A percentile compares a stretch with the other conserved stretches of the same genome.
Evolutionary conservation across 306 rosid genomes (phyloP).

Genomic region (Rosa rugosa): DNA sequence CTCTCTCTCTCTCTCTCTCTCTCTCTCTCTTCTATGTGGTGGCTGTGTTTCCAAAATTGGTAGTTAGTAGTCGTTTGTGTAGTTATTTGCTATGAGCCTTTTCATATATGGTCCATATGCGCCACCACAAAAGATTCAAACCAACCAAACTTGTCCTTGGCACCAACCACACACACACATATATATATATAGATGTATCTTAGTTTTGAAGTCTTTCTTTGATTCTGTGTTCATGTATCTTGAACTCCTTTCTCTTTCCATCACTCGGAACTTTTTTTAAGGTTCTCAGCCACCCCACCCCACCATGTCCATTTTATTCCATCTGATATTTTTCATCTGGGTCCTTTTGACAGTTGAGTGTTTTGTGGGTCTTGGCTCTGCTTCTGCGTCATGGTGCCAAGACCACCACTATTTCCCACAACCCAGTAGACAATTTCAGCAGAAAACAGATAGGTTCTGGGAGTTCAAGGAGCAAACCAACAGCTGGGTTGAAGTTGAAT

Average conservation of each 20-base stretch:
- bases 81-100: constrained; percentile 5
- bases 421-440: constrained; percentile 52
- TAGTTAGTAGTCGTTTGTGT: constrained; percentile 26
- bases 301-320: constrained; percentile 61
- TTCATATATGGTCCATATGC: constrained; percentile 37
- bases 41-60: constrained; percentile 15
- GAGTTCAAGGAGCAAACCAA: constrained; percentile 64
- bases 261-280: neutral
- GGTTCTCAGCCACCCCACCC: constrained; percentile 24
- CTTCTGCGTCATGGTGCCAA: constrained; percentile 49
- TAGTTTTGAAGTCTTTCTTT: constrained; percentile 23
- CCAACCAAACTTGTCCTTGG: constrained; percentile 25
- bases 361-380: constrained; percentile 32
- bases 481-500: constrained; percentile 75
- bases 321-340: constrained; percentile 46
- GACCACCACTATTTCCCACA: constrained; percentile 40
- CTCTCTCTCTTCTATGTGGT: neutral
- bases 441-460: constrained; percentile 81
- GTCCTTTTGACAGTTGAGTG: constrained; percentile 37
- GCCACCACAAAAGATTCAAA: constrained; percentile 32
- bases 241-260: constrained; percentile 1
- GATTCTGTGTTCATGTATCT: constrained; percentile 20
- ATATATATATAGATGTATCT: neutral
- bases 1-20: neutral
- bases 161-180: constrained; percentile 13